Percentiles rank a stretch among this genome's conserved stretches.
Conservation (phyloP, 192 early-diverging fungal species). For the Rhizoclosmatium globosum region DNA sequence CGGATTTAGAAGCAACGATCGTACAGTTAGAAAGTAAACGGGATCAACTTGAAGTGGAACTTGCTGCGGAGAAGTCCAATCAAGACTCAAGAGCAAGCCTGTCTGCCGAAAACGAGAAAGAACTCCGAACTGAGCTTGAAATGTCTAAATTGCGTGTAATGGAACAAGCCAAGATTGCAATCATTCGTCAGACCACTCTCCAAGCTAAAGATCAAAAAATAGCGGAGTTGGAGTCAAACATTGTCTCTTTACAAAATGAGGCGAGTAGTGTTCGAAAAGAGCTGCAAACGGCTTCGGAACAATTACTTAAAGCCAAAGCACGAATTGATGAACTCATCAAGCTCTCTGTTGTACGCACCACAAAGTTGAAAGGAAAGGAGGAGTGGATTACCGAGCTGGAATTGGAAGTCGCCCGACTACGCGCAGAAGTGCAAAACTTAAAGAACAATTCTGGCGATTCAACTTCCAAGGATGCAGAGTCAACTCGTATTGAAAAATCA, state of each 20-base stretch:
- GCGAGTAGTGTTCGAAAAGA: not conserved
- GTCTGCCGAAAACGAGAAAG: not conserved
- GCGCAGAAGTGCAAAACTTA: not conserved
- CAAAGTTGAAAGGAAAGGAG: conserved; percentile 29
- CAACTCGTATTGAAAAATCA: not conserved
- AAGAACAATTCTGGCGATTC: not conserved
- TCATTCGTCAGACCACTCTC: conserved; percentile 1
- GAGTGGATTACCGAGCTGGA: conserved; percentile 30
- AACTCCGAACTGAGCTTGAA: not conserved
- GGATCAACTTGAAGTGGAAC: conserved; percentile 3
- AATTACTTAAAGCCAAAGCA: conserved; percentile 2
- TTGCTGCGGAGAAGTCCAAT: not conserved
- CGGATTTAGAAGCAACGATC: conserved; percentile 5
- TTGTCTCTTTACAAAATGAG: not conserved
- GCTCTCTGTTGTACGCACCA: conserved; percentile 15
- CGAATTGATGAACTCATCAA: conserved; percentile 35
- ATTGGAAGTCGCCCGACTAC: not conserved
- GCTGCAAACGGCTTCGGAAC: not conserved
- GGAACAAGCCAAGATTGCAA: not conserved
- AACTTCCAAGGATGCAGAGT: not conserved
- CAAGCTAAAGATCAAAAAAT: conserved; percentile 21
- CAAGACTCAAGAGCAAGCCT: not conserved
- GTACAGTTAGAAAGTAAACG: conserved; percentile 5
- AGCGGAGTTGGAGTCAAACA: not conserved
- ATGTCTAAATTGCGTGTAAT: not conserved